These are phyloP conservation scores for Toxoplasma gondii DNA, from an alignment of 169 alveolate species.

Conservation along the genomic window DNA sequence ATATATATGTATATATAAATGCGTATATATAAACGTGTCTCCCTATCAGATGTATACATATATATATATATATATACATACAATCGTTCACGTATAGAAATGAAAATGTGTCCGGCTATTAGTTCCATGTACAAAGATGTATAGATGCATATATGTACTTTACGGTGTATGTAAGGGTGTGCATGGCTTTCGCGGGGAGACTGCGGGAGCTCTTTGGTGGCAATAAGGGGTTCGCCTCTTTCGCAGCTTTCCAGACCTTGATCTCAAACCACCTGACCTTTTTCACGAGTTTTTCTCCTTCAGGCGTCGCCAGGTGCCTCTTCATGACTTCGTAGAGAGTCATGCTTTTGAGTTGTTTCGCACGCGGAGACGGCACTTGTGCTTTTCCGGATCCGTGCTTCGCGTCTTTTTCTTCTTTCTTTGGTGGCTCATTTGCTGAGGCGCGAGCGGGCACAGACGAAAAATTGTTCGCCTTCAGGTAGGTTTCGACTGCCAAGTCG, in stretches of 20 bases:
- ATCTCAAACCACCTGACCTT: neutral
- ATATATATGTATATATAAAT: neutral
- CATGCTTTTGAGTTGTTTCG: constrained; percentile 30
- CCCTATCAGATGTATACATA: neutral
- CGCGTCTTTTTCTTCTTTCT: neutral
- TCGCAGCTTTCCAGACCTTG: neutral
- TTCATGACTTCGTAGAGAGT: constrained; percentile 12
- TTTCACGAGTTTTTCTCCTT: constrained; percentile 37
- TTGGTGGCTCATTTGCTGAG: too few species aligned
- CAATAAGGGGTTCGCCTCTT: neutral
- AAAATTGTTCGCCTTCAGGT: neutral
- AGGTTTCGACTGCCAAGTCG: constrained; percentile 10
- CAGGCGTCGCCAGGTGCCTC: constrained; percentile 38
- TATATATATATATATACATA: neutral
- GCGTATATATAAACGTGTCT: neutral
- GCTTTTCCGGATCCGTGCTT: neutral
- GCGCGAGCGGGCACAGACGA: neutral
- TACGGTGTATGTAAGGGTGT: neutral
- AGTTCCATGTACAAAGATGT: neutral
- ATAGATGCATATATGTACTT: neutral
- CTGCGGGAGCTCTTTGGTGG: neutral
- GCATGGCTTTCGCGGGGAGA: neutral
- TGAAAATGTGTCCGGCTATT: too few species aligned
- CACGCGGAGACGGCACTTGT: neutral
- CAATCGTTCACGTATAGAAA: neutral